phyloP scores from a whole-genome alignment of 2,329 filamentous ascomycete species.

The Aspergillus floridensis region DNA sequence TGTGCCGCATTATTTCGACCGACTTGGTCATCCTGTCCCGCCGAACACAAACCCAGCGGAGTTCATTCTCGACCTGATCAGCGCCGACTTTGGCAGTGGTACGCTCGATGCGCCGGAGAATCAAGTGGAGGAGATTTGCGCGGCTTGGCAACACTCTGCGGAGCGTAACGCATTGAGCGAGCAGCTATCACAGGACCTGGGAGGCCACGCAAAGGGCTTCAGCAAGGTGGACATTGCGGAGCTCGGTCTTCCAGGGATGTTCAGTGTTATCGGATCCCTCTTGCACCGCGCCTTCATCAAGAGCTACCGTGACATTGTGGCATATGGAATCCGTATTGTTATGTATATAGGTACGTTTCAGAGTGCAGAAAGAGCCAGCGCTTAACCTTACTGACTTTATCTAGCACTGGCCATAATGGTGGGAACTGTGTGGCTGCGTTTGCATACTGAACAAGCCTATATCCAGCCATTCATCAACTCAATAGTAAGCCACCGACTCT shows the following conservation, averaged over 20 bases:
- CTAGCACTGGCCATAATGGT: slow-evolving; percentile 75
- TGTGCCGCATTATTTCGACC: slow-evolving; percentile 63
- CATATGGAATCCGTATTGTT: slow-evolving; percentile 75
- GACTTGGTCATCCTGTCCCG: slow-evolving; percentile 62
- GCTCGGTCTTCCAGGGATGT: slow-evolving; percentile 42
- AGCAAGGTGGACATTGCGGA: slow-evolving; percentile 18
- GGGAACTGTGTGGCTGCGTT: slow-evolving; percentile 80
- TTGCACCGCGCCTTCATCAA: slow-evolving; percentile 80
- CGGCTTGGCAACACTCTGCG: slow-evolving; percentile 54
- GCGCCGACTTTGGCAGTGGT: slow-evolving; percentile 67
- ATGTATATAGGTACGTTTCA: slow-evolving; percentile 66
- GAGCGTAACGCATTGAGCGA: slow-evolving; percentile 34
- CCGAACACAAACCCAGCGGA: slow-evolving; percentile 75
- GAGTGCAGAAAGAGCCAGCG: neutral
- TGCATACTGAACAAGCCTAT: slow-evolving; percentile 65
- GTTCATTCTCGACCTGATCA: slow-evolving; percentile 74
- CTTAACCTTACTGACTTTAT: slow-evolving; percentile 6
- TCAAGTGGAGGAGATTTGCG: slow-evolving; percentile 54
- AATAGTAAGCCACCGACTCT: slow-evolving; percentile 49
- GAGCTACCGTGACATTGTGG: slow-evolving; percentile 77
- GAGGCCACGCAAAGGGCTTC: slow-evolving; percentile 27
- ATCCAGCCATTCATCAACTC: slow-evolving; percentile 82
- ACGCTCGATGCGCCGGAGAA: slow-evolving; percentile 44
- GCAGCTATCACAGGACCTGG: slow-evolving; percentile 24
- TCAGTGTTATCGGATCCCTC: slow-evolving; percentile 60